phyloP scores from a whole-genome alignment of 176 grass and related monocot species.

The Oryza coarctata region DNA sequence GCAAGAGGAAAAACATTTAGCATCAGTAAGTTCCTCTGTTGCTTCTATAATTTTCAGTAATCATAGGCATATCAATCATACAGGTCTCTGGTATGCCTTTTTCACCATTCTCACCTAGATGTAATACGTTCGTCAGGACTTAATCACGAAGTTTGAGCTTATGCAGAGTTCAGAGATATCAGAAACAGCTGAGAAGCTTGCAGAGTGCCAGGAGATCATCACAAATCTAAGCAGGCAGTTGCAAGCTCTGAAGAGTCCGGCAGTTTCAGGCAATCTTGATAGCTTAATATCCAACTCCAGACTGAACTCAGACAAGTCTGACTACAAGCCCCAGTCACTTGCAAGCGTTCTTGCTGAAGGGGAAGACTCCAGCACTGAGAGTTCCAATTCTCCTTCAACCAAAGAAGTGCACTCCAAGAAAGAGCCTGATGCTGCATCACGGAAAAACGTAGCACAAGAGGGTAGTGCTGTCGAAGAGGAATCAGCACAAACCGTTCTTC shows the following conservation, averaged over 20 bases:
- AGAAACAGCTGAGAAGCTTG: slow-evolving; percentile 61
- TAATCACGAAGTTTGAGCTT: neutral
- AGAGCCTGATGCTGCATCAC: neutral
- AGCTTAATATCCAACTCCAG: neutral
- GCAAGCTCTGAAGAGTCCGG: slow-evolving; percentile 46
- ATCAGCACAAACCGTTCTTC: neutral
- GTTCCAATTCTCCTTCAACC: neutral
- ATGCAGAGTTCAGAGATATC: slow-evolving; percentile 53
- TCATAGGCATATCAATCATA: neutral
- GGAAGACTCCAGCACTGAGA: neutral
- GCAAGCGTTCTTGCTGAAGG: slow-evolving; percentile 36
- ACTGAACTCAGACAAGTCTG: slow-evolving; percentile 17
- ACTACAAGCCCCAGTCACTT: slow-evolving; percentile 48
- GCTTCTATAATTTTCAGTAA: neutral
- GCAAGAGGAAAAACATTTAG: slow-evolving; percentile 44
- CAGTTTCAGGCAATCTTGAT: slow-evolving; percentile 19
- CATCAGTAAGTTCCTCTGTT: slow-evolving; percentile 52
- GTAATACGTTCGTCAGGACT: neutral
- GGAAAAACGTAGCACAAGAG: neutral
- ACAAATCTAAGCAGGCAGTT: slow-evolving; percentile 60
- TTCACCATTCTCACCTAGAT: neutral
- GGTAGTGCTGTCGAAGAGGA: neutral
- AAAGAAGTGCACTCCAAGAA: slow-evolving; percentile 2
- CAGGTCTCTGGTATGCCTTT: neutral
- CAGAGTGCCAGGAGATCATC: slow-evolving; percentile 73